phyloP scores from a whole-genome alignment of 495 filamentous ascomycete species.

The Hypoxylon lenormandii region DNA sequence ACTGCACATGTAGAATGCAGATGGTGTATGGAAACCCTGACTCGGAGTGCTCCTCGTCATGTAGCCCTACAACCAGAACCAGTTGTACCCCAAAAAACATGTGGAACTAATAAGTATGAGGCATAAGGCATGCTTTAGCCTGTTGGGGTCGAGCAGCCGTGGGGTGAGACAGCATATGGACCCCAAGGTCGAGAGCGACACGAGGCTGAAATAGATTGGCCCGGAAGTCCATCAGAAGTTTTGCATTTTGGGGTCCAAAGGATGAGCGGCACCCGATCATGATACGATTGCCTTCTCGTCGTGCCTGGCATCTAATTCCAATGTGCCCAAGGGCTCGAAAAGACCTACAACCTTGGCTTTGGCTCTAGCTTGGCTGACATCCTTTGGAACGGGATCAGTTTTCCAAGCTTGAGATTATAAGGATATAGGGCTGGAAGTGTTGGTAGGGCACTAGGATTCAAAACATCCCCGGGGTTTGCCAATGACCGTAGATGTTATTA shows the following conservation, averaged over 20 bases:
- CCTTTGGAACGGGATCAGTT: slow-evolving; percentile 12
- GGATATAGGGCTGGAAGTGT: slow-evolving; percentile 7
- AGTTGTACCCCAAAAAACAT: slow-evolving; percentile 33
- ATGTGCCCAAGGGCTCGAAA: slow-evolving; percentile 26
- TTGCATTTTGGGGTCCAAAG: slow-evolving; percentile 47
- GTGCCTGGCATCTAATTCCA: slow-evolving; percentile 4
- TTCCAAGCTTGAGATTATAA: slow-evolving; percentile 20
- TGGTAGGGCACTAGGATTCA: slow-evolving; percentile 6
- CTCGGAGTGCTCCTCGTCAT: slow-evolving; percentile 2
- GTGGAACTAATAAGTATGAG: slow-evolving; percentile 14
- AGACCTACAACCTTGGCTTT: slow-evolving; percentile 1
- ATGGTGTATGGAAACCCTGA: slow-evolving; percentile 19
- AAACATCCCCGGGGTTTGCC: background rate
- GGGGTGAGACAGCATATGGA: slow-evolving; percentile 41
- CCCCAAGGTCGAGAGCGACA: slow-evolving; percentile 46
- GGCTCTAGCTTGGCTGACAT: slow-evolving; percentile 28
- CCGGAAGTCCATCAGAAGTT: slow-evolving; percentile 32
- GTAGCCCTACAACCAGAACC: slow-evolving; percentile 27
- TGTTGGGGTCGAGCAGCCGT: slow-evolving; percentile 33
- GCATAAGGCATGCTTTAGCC: slow-evolving; percentile 19
- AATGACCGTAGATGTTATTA: slow-evolving; percentile 20
- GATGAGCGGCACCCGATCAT: slow-evolving; percentile 33
- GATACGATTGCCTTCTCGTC: background rate
- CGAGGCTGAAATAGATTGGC: slow-evolving; percentile 44
- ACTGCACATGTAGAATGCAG: slow-evolving; percentile 15